Evolutionary conservation across 2,329 filamentous ascomycete genomes (phyloP).

Genomic region (Botrytis aclada): DNA sequence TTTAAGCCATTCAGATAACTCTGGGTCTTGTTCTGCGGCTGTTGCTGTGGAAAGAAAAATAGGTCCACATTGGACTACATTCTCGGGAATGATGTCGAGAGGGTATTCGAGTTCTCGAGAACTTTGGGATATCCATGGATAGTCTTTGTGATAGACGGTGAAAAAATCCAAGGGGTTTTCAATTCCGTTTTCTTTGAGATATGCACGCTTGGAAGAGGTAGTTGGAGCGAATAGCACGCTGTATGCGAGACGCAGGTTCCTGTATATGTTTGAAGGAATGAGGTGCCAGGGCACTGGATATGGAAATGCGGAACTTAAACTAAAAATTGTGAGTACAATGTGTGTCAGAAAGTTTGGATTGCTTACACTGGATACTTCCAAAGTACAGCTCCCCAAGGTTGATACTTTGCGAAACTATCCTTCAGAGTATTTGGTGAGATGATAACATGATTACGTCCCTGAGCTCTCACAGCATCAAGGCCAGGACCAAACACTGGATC

Average conservation of each 20-base stretch:
- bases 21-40: constrained; percentile 40
- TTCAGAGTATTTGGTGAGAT: constrained; percentile 43
- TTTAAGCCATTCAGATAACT: constrained; percentile 43
- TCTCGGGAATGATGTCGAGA: constrained; percentile 38
- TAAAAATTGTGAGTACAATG: neutral
- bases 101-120: constrained; percentile 35
- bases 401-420: constrained; percentile 40
- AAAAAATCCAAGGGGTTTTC: constrained; percentile 9
- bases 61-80: constrained; percentile 45
- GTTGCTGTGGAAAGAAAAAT: constrained; percentile 40
- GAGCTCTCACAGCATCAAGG: constrained; percentile 42
- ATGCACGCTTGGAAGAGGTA: constrained; percentile 25
- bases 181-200: constrained; percentile 31
- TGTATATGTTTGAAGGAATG: constrained; percentile 43
- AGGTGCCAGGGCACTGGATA: constrained; percentile 46
- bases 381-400: constrained; percentile 39
- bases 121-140: constrained; percentile 27
- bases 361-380: constrained; percentile 42
- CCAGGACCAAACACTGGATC: constrained; percentile 44
- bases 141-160: constrained; percentile 16
- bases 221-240: constrained; percentile 21
- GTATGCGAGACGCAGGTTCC: constrained; percentile 34
- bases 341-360: neutral
- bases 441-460: constrained; percentile 38
- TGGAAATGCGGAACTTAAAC: constrained; percentile 40